Evolutionary conservation across 768 basidiomycete species (phyloP).

Genomic region (Pleurotus eryngii): DNA sequence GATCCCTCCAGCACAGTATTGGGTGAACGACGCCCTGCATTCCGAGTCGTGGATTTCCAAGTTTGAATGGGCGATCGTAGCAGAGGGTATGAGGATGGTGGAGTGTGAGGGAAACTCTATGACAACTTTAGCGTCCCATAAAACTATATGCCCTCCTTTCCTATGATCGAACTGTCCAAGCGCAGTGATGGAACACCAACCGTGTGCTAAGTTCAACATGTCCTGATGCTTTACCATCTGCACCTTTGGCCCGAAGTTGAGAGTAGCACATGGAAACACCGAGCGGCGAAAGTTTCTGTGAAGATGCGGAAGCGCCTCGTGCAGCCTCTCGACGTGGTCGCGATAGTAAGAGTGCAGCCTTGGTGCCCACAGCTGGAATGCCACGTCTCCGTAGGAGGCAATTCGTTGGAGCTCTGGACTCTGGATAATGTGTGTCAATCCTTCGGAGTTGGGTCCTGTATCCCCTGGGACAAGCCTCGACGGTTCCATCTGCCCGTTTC

Average conservation of each 20-base stretch:
- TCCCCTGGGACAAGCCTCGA: too few relatives aligned
- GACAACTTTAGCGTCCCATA: too few relatives aligned
- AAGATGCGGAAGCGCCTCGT: slow-evolving; percentile 9
- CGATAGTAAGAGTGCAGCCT: slow-evolving; percentile 16
- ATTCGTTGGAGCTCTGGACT: slow-evolving; percentile 9
- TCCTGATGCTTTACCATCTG: slow-evolving; percentile 21
- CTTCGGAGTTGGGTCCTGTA: too few relatives aligned
- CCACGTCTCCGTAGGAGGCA: slow-evolving; percentile 15
- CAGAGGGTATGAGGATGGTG: too few relatives aligned
- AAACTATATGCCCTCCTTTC: slow-evolving; percentile 5
- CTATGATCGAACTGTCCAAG: slow-evolving; percentile 19
- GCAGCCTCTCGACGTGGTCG: slow-evolving; percentile 9
- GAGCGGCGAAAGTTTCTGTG: slow-evolving; percentile 17
- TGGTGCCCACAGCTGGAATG: slow-evolving; percentile 18
- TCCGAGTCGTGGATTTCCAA: too few relatives aligned
- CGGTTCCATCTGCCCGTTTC: too few relatives aligned
- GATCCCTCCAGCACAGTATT: too few relatives aligned
- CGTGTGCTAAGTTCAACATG: slow-evolving; percentile 17
- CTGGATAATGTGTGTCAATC: too few relatives aligned
- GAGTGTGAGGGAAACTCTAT: too few relatives aligned
- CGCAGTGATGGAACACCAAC: slow-evolving; percentile 24
- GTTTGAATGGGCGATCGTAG: too few relatives aligned
- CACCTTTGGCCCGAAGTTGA: slow-evolving; percentile 17
- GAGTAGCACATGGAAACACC: too few relatives aligned
- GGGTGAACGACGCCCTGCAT: too few relatives aligned